These are phyloP conservation scores for Cladobotryum mycophilum DNA, from an alignment of 2,329 filamentous ascomycete genomes.

Conservation along the genomic window DNA sequence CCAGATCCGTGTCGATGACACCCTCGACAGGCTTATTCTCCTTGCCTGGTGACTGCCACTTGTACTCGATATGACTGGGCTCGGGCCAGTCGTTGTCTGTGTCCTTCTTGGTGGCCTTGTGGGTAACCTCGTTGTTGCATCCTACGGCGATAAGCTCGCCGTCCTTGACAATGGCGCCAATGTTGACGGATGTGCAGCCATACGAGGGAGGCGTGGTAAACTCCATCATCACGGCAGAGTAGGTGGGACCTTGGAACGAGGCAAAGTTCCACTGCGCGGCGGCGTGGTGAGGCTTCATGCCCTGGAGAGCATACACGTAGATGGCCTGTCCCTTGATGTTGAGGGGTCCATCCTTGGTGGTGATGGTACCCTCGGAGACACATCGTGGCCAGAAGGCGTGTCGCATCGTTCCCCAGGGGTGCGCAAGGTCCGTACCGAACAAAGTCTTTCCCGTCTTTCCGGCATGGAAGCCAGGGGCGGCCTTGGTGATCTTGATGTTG, in stretches of 20 bases:
- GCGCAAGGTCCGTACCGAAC: constrained; percentile 76
- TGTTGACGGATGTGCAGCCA: constrained; percentile 73
- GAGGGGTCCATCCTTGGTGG: constrained; percentile 72
- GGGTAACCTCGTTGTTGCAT: constrained; percentile 55
- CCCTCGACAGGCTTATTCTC: constrained; percentile 70
- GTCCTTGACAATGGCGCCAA: constrained; percentile 77
- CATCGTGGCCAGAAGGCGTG: constrained; percentile 95
- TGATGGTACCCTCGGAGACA: constrained; percentile 72
- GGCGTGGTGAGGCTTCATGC: constrained; percentile 98
- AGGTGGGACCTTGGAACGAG: constrained; percentile 80
- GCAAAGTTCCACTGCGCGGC: constrained; percentile 90
- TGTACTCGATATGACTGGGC: constrained; percentile 66
- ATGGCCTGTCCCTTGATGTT: constrained; percentile 76
- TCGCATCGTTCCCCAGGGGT: constrained; percentile 89
- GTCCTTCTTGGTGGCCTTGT: constrained; percentile 66
- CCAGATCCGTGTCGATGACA: constrained; percentile 62
- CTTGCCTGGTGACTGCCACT: constrained; percentile 71
- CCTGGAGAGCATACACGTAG: constrained; percentile 82
- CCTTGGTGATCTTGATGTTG: constrained; percentile 73
- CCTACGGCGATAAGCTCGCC: constrained; percentile 73
- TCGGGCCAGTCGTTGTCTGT: constrained; percentile 81
- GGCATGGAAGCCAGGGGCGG: constrained; percentile 73
- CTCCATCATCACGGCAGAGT: constrained; percentile 91
- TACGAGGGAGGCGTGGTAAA: constrained; percentile 93
- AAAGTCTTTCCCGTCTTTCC: constrained; percentile 78